Evolutionary conservation across 2,329 filamentous ascomycete genomes (phyloP).

Genomic region (Tolypocladium paradoxum): DNA sequence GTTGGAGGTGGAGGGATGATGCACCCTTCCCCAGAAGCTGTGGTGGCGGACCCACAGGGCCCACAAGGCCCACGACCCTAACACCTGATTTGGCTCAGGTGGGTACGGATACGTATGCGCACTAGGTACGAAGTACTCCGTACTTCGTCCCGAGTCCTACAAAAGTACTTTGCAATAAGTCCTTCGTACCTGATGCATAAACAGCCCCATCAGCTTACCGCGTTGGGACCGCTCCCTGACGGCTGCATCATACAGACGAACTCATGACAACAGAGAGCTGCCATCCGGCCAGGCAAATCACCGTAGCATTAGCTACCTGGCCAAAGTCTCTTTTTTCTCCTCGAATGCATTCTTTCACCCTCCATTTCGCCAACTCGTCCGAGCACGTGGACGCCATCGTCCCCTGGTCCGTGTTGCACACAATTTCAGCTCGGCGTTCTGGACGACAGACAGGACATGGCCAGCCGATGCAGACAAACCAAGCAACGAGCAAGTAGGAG

Average conservation of each 20-base stretch:
- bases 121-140: too few species aligned
- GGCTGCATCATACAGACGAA: too few species aligned
- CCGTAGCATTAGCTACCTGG: neutral
- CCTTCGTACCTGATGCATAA: neutral
- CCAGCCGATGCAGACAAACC: neutral
- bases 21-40: neutral
- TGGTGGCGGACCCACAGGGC: neutral
- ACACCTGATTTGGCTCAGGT: neutral
- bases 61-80: neutral
- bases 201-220: neutral
- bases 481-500: neutral
- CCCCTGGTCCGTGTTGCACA: neutral
- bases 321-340: neutral
- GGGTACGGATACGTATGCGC: neutral
- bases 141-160: too few species aligned
- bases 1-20: neutral
- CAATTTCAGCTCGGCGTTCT: too few species aligned
- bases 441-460: too few species aligned
- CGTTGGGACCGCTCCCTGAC: neutral
- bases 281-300: neutral
- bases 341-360: neutral
- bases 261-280: too few species aligned
- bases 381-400: neutral
- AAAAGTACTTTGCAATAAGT: too few species aligned
- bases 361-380: neutral